A percentile compares a stretch with the other conserved stretches of the same genome.
Evolutionary conservation across 495 filamentous ascomycete species (phyloP).

Genomic region (Talaromyces liani): DNA sequence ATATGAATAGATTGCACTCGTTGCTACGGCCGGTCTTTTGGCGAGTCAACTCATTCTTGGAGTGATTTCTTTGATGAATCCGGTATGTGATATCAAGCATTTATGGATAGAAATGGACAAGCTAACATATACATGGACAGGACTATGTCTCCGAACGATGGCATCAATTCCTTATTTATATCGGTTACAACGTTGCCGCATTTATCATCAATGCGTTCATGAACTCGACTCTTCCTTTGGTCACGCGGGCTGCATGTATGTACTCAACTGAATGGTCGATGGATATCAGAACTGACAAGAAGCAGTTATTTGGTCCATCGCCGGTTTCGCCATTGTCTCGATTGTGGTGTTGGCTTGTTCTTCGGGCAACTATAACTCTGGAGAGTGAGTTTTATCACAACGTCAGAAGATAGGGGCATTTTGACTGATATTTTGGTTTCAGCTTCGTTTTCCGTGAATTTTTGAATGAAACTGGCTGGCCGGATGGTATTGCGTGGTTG

Average conservation of each 20-base stretch:
- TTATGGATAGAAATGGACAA: too few species aligned
- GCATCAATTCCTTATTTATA: constrained; percentile 72
- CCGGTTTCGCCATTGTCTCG: constrained; percentile 60
- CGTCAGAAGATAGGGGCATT: neutral
- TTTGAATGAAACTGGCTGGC: constrained; percentile 55
- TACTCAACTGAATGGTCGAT: neutral
- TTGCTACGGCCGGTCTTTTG: constrained; percentile 40
- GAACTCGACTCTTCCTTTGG: constrained; percentile 52
- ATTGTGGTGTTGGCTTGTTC: constrained; percentile 59
- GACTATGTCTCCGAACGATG: constrained; percentile 49
- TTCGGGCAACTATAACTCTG: constrained; percentile 53
- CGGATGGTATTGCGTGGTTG: constrained; percentile 58
- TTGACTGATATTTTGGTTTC: constrained; percentile 8
- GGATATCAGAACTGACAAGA: neutral
- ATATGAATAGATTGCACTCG: constrained; percentile 49
- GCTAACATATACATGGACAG: constrained; percentile 9
- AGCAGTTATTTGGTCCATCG: constrained; percentile 56
- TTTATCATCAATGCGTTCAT: constrained; percentile 62
- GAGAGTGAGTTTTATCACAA: constrained; percentile 38
- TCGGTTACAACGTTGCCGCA: constrained; percentile 53
- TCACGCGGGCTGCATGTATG: constrained; percentile 53
- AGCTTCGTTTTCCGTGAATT: constrained; percentile 56
- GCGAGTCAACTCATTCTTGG: constrained; percentile 53
- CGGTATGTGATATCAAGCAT: too few species aligned
- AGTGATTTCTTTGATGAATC: constrained; percentile 51